These are phyloP conservation scores for Acacia concinna DNA, from an alignment of 331 rosid species.

Conservation along the genomic window DNA sequence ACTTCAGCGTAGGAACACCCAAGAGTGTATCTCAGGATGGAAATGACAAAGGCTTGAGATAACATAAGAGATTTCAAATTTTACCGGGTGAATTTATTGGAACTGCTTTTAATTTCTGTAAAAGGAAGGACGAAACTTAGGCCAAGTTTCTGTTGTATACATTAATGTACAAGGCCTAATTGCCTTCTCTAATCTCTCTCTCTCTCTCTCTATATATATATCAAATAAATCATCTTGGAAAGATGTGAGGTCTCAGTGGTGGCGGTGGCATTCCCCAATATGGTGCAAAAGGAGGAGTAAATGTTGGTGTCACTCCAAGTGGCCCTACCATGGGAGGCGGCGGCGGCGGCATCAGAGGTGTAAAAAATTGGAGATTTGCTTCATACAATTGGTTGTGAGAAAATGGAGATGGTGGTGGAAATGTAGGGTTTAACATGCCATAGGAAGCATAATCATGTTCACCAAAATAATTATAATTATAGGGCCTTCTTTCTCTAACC, in stretches of 20 bases:
- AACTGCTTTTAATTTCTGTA: not conserved
- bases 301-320: not conserved
- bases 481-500: conserved; percentile 21
- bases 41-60: not conserved
- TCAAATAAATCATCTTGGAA: not conserved
- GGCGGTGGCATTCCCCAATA: conserved; percentile 6
- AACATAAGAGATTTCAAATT: not conserved
- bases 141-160: conserved; percentile 8
- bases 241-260: not conserved
- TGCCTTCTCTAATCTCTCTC: not conserved
- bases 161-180: conserved; percentile 13
- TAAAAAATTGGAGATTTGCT: not conserved
- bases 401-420: conserved; percentile 4
- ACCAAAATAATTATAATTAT: not conserved
- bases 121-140: too few species aligned
- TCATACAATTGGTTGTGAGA: conserved; percentile 11
- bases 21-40: not conserved
- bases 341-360: not conserved
- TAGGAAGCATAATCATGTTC: conserved; percentile 18
- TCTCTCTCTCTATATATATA: not conserved
- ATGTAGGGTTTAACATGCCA: conserved; percentile 1
- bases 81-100: not conserved
- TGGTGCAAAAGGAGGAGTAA: conserved; percentile 12
- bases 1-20: not conserved
- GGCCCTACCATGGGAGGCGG: not conserved